Evolutionary conservation across 2,329 filamentous ascomycete genomes (phyloP).

Genomic region (Aspergillus hortae): DNA sequence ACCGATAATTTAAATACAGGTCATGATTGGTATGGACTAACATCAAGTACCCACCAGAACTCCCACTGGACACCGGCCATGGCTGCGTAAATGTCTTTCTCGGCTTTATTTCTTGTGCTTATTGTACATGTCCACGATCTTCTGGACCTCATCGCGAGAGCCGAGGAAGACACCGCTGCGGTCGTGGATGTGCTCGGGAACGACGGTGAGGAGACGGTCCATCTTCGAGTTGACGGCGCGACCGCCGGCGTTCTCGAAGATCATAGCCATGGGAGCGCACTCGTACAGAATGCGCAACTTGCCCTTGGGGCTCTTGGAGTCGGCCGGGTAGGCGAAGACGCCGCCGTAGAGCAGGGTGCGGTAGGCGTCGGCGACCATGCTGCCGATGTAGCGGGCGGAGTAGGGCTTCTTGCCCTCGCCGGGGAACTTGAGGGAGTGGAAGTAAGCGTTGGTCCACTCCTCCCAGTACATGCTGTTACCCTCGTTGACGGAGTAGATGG

Average conservation of each 20-base stretch:
- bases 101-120: constrained; percentile 32
- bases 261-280: constrained; percentile 97
- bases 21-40: neutral
- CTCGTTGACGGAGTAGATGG: constrained; percentile 98
- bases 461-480: constrained; percentile 98
- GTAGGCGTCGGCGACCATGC: constrained; percentile 98
- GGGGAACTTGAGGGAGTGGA: constrained; percentile 82
- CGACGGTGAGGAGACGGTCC: constrained; percentile 82
- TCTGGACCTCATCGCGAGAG: constrained; percentile 91
- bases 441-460: constrained; percentile 80
- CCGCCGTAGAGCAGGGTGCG: constrained; percentile 92
- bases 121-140: constrained; percentile 82
- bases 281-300: constrained; percentile 97
- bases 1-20: constrained; percentile 1
- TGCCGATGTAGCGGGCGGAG: constrained; percentile 90
- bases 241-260: constrained; percentile 97
- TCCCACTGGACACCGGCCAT: constrained; percentile 9
- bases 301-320: constrained; percentile 97
- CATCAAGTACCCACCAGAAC: constrained; percentile 2
- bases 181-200: constrained; percentile 92
- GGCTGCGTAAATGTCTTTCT: neutral
- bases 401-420: constrained; percentile 75
- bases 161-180: constrained; percentile 94
- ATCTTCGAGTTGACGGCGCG: constrained; percentile 89
- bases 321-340: constrained; percentile 94